phyloP scores from a whole-genome alignment of 768 basidiomycete genomes.

The Exidia glandulosa region DNA sequence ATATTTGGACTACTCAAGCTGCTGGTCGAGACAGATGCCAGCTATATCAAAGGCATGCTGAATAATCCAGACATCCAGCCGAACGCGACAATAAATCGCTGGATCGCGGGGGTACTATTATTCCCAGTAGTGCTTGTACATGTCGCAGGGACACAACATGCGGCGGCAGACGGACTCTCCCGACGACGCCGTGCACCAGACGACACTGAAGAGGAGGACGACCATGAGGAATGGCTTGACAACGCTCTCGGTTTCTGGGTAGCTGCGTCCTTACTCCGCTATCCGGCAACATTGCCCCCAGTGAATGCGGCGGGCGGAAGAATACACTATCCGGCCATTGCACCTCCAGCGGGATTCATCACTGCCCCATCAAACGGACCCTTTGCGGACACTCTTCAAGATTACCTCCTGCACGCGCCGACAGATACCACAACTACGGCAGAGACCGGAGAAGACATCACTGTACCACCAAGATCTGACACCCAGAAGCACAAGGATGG shows the following conservation, averaged over 20 bases:
- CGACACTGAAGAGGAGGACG: not conserved
- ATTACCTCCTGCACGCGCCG: no score
- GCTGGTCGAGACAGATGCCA: slow-evolving; percentile 4
- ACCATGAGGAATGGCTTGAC: not conserved
- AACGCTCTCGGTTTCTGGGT: not conserved
- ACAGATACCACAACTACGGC: not conserved
- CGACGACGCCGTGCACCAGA: slow-evolving; percentile 11
- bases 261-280: not conserved
- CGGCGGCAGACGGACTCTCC: slow-evolving; percentile 4
- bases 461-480: not conserved
- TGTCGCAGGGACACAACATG: slow-evolving; percentile 3
- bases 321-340: not conserved
- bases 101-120: slow-evolving; percentile 1
- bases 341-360: no score
- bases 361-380: no score
- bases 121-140: slow-evolving; percentile 3
- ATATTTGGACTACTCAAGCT: slow-evolving; percentile 14
- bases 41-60: slow-evolving; percentile 5
- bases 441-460: not conserved
- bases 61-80: slow-evolving; percentile 7
- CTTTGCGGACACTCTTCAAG: no score
- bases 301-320: not conserved
- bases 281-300: not conserved
- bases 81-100: slow-evolving; percentile 3
- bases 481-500: not conserved